Evolutionary conservation across 495 filamentous ascomycete genomes (phyloP), one percentile per base, ranked within the genome.

Genomic region (Penicillium verhagenii): DNA sequence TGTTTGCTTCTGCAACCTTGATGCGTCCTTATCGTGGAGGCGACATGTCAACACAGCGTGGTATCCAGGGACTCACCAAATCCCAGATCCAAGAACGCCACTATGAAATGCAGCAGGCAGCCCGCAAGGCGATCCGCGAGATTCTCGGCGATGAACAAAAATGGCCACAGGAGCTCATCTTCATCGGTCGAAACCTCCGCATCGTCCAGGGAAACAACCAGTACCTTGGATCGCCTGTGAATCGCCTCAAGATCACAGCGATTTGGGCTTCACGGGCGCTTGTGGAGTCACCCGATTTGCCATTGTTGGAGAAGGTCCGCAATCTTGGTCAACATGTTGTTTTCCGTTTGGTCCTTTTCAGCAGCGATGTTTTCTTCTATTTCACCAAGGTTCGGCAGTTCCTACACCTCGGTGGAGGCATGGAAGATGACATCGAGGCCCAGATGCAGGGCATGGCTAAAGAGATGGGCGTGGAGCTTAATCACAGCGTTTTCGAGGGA

Each of bases 381-480:
- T 90, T 87, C 54, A 86, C 83, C 47, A 87, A 86, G 73, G 47
- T 94, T 16, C 79, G 80, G 52, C 92, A 96, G 71, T 79, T 80
- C 57, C 65, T 97, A 28, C 85, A 86, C 2, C 70, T 82, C 2
- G 91, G 92, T 2, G 78, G 81, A 14, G 93, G 93, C 0, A 95
- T 97, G 89, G 94, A 98, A 64, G 93, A 97, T 65, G 89, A 92
- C 49, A 82, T 98, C 25, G 94, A 98, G 76, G 81, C 78, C 56
- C 79, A 87, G 62, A 91, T 98, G 90, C 85, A 79, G 70, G 76
- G 72, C 25, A 89, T 96, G 75, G 94, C 94, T 0, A 92, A 87
- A 67, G 90, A 94, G 62, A 89, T 95, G 67, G 94, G 94, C 0
- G 82, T 98, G 1, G 92, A 98, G 66, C 67, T 97, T 55, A 87